phyloP scores from a whole-genome alignment of 371 early-diverging fungal species.

The Funneliformis caledonium region DNA sequence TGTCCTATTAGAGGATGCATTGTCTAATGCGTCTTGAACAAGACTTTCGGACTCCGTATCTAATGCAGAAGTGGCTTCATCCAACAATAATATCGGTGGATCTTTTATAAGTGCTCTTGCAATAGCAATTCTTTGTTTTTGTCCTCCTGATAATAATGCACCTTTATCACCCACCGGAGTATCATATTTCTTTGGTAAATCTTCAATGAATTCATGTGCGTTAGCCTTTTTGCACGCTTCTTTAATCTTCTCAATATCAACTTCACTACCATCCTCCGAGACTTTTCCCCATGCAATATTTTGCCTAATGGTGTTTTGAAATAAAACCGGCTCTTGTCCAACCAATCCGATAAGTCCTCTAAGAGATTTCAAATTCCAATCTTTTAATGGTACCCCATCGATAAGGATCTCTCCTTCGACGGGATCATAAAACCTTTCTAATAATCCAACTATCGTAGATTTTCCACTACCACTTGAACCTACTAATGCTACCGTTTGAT shows the following conservation, averaged over 20 bases:
- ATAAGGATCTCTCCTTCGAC: slow-evolving; percentile 23
- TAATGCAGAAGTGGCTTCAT: slow-evolving; percentile 78
- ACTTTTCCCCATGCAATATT: slow-evolving; percentile 71
- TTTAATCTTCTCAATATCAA: slow-evolving; percentile 53
- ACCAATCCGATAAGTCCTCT: slow-evolving; percentile 70
- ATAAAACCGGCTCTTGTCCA: slow-evolving; percentile 84
- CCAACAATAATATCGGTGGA: slow-evolving; percentile 63
- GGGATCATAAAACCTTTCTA: slow-evolving; percentile 42
- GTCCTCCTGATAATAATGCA: slow-evolving; percentile 83
- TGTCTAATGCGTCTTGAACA: slow-evolving; percentile 80
- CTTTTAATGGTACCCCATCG: slow-evolving; percentile 27
- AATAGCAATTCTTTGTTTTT: slow-evolving; percentile 62
- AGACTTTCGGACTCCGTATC: slow-evolving; percentile 80
- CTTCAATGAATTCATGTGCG: slow-evolving; percentile 73
- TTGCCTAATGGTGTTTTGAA: slow-evolving; percentile 73
- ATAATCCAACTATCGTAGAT: slow-evolving; percentile 63
- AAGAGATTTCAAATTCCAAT: slow-evolving; percentile 63
- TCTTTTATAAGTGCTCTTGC: slow-evolving; percentile 81
- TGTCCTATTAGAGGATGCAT: slow-evolving; percentile 75
- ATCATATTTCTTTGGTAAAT: slow-evolving; percentile 76
- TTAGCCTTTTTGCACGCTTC: slow-evolving; percentile 55
- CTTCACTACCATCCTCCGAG: slow-evolving; percentile 40
- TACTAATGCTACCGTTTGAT: slow-evolving; percentile 72
- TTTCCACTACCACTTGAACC: slow-evolving; percentile 75
- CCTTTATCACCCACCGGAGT: slow-evolving; percentile 86